Evolutionary conservation across 1,139 yeast species (phyloP).

Genomic region (Candida glucosophila): DNA sequence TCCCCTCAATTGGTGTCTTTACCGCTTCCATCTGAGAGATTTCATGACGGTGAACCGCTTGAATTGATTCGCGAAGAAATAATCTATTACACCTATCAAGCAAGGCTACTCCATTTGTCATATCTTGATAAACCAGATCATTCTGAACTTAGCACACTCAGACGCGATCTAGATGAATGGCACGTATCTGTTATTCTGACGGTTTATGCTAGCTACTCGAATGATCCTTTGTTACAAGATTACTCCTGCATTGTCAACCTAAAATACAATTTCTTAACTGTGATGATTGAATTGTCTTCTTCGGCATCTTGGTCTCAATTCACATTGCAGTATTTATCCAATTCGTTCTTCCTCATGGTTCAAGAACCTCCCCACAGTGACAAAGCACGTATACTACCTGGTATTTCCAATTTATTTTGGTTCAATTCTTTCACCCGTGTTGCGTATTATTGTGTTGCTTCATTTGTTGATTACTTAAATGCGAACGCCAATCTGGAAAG

Average conservation of each 20-base stretch:
- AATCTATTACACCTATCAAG: constrained; percentile 12
- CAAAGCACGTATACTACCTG: constrained; percentile 8
- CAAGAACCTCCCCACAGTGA: constrained; percentile 10
- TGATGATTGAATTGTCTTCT: constrained; percentile 35
- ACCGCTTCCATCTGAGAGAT: constrained; percentile 6
- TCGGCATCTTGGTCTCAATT: constrained; percentile 31
- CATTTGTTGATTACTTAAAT: constrained; percentile 28
- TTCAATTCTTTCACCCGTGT: constrained; percentile 28
- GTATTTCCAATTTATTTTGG: constrained; percentile 23
- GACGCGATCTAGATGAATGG: constrained; percentile 29
- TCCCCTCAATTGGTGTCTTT: constrained; percentile 11
- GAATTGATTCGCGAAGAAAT: constrained; percentile 15
- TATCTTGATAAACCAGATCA: too few species aligned
- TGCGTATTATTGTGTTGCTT: constrained; percentile 19
- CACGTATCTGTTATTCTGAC: constrained; percentile 20
- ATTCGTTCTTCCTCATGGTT: constrained; percentile 29
- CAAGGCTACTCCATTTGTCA: too few species aligned
- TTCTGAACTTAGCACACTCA: too few species aligned
- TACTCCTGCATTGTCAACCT: constrained; percentile 25
- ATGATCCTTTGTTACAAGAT: constrained; percentile 22
- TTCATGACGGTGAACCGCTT: constrained; percentile 12
- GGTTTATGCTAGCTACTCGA: constrained; percentile 17
- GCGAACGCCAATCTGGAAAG: constrained; percentile 8
- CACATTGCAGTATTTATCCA: constrained; percentile 33
- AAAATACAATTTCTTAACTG: constrained; percentile 30